phyloP scores from a whole-genome alignment of 768 basidiomycete genomes.

The Psilocybe cyanescens region DNA sequence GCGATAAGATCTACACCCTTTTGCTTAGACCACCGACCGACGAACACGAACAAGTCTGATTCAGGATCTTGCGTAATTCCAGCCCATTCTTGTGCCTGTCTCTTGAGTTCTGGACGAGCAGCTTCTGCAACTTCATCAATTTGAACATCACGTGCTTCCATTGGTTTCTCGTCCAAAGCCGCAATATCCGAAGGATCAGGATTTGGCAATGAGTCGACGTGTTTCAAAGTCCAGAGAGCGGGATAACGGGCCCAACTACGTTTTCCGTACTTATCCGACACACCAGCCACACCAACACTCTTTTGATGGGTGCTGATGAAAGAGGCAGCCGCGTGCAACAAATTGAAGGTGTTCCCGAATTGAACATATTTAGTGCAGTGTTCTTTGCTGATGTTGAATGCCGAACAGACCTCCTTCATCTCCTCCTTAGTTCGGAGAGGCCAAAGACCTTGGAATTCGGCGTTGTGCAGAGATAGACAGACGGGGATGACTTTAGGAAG shows the following conservation, averaged over 20 bases:
- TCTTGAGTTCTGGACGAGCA: constrained; percentile 88
- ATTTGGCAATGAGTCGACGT: constrained; percentile 94
- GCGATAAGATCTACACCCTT: constrained; percentile 98
- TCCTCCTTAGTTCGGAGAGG: constrained; percentile 96
- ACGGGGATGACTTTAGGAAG: constrained; percentile 89
- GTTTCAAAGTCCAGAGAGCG: constrained; percentile 93
- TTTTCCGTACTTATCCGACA: constrained; percentile 97
- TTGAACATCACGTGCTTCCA: constrained; percentile 70
- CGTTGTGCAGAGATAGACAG: constrained; percentile 94
- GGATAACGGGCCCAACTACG: constrained; percentile 97
- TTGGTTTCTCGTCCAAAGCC: constrained; percentile 81
- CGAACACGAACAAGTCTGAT: constrained; percentile 92
- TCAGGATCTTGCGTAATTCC: constrained; percentile 89
- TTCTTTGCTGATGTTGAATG: constrained; percentile 97
- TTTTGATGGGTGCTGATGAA: constrained; percentile 94
- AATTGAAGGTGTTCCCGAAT: constrained; percentile 97
- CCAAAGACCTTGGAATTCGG: constrained; percentile 98
- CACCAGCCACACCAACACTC: constrained; percentile 92
- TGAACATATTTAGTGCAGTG: constrained; percentile 97
- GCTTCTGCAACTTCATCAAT: constrained; percentile 84
- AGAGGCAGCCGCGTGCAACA: constrained; percentile 90
- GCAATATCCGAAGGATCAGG: constrained; percentile 96
- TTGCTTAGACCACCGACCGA: constrained; percentile 98
- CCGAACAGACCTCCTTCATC: constrained; percentile 98
- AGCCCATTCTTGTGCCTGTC: constrained; percentile 96